Evolutionary conservation across 352 stramenopile genomes (phyloP).

Genomic region (Pilasporangium apinafurcum): DNA sequence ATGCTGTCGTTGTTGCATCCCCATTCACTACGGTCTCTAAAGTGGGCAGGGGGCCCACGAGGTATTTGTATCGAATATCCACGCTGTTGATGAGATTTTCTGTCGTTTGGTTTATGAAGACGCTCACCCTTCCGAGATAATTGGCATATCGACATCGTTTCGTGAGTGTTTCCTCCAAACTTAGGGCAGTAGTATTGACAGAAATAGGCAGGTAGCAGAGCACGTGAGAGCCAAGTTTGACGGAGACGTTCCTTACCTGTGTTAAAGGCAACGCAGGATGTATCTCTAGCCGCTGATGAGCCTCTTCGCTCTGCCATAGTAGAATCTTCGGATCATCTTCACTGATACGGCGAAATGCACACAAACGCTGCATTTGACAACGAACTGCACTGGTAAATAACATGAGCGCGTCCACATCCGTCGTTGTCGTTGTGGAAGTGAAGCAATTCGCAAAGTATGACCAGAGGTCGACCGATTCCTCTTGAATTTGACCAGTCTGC

Average conservation of each 20-base stretch:
- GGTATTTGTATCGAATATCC: conserved; percentile 34
- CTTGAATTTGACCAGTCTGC: conserved; percentile 3
- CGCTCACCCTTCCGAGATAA: conserved; percentile 32
- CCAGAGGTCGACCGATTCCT: conserved; percentile 24
- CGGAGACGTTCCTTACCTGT: conserved; percentile 21
- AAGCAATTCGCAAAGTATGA: conserved; percentile 27
- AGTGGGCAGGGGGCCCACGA: conserved; percentile 37
- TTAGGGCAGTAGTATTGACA: conserved; percentile 11
- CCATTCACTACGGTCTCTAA: conserved; percentile 13
- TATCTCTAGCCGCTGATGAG: conserved; percentile 7
- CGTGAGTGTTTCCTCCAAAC: conserved; percentile 23
- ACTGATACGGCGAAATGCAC: conserved; percentile 14
- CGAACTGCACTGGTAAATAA: conserved; percentile 39
- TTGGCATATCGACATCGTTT: conserved; percentile 32
- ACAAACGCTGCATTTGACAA: conserved; percentile 45
- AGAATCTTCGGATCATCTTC: conserved; percentile 25
- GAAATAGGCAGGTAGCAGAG: conserved; percentile 37
- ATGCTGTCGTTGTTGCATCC: conserved; percentile 4
- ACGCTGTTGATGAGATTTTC: conserved; percentile 3
- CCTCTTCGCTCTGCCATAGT: conserved; percentile 36
- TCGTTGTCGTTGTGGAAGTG: neutral
- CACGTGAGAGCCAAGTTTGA: conserved; percentile 17
- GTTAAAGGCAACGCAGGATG: no score
- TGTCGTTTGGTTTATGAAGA: conserved; percentile 14
- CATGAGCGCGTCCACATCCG: conserved; percentile 27